Percentiles rank a stretch among this genome's conserved stretches.
Conservation (phyloP, 2,329 filamentous ascomycete species). For the Sarocladium kiliense region DNA sequence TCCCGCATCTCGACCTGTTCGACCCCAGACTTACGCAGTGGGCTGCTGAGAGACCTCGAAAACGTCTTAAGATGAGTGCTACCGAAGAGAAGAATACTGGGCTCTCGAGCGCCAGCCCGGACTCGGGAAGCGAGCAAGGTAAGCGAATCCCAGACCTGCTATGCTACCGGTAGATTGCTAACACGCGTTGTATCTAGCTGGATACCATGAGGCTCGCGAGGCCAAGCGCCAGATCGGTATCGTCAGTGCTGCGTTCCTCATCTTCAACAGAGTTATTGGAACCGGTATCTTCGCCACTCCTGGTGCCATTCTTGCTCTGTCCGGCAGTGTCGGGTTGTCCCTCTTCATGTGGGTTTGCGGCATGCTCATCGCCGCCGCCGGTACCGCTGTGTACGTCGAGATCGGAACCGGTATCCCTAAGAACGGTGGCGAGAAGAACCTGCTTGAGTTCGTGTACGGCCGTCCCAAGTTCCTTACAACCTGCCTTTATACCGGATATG, state of each 20-base stretch:
- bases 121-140: conserved; percentile 5
- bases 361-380: conserved; percentile 55
- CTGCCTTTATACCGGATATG: conserved; percentile 55
- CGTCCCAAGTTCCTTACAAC: conserved; percentile 57
- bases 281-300: conserved; percentile 64
- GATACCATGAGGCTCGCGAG: conserved; percentile 32
- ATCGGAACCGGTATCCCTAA: conserved; percentile 60
- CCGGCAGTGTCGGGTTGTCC: conserved; percentile 56
- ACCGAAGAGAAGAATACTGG: conserved; percentile 4
- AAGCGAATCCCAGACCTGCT: background rate
- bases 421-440: conserved; percentile 63
- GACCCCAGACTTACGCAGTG: background rate
- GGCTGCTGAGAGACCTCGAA: background rate
- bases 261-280: conserved; percentile 62
- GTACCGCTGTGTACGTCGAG: conserved; percentile 61
- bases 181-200: too few species aligned
- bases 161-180: too few species aligned
- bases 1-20: background rate
- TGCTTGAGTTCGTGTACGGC: conserved; percentile 60
- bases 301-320: conserved; percentile 48
- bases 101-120: background rate
- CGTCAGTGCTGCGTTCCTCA: conserved; percentile 50
- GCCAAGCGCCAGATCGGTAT: conserved; percentile 52
- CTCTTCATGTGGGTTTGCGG: conserved; percentile 60
- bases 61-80: background rate